Evolutionary conservation across 2,329 filamentous ascomycete genomes (phyloP).

Genomic region (Cylindrodendrum hubeiense): DNA sequence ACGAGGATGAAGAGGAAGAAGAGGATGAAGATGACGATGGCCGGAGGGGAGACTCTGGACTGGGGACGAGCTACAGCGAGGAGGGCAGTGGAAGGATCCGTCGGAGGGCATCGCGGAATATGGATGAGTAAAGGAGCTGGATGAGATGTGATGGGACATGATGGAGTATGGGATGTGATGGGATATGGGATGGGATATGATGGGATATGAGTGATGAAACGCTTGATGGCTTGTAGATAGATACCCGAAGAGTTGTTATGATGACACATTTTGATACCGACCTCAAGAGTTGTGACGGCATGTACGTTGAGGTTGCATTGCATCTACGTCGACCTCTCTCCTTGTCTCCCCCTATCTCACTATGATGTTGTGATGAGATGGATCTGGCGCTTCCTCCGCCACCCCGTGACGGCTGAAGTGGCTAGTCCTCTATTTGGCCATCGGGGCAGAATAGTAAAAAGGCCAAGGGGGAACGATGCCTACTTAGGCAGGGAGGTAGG

Average conservation of each 20-base stretch:
- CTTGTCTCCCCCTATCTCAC: neutral
- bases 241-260: constrained; percentile 21
- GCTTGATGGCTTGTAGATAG: constrained; percentile 3
- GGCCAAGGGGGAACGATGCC: no score
- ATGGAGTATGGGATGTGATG: neutral
- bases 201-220: neutral
- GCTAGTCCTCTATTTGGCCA: no score
- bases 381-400: neutral
- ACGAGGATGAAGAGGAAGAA: constrained; percentile 58
- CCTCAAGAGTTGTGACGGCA: neutral
- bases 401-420: neutral
- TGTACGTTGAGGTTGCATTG: neutral
- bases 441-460: no score
- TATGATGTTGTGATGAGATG: neutral
- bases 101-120: constrained; percentile 45
- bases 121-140: constrained; percentile 20
- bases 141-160: constrained; percentile 9
- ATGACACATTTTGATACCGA: neutral
- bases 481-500: neutral
- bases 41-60: constrained; percentile 58
- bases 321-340: neutral
- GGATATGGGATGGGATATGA: constrained; percentile 3
- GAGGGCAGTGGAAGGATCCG: constrained; percentile 49
- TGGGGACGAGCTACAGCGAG: constrained; percentile 67
- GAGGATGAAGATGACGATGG: constrained; percentile 46